Evolutionary conservation across 176 grass and related monocot species (phyloP).

Genomic region (Pontederia paniculata): DNA sequence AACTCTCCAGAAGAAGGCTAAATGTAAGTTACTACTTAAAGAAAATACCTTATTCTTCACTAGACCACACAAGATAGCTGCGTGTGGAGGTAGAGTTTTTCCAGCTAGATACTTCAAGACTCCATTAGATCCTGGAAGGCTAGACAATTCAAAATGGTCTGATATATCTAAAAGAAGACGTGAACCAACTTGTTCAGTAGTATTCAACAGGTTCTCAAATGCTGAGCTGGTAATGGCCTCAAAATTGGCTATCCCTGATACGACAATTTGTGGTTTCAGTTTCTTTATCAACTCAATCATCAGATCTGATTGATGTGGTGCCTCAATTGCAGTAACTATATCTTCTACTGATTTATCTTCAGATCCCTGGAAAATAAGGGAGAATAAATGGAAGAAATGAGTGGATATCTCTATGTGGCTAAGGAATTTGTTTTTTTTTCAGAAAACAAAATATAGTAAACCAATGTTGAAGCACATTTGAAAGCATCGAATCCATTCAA

Average conservation of each 20-base stretch:
- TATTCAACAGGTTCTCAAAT: slow-evolving; percentile 69
- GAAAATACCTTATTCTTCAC: slow-evolving; percentile 78
- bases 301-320: slow-evolving; percentile 82
- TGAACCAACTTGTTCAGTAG: slow-evolving; percentile 65
- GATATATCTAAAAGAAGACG: slow-evolving; percentile 86
- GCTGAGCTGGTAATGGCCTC: slow-evolving; percentile 85
- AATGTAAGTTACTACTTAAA: no score
- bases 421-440: no score
- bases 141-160: slow-evolving; percentile 84
- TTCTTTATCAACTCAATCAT: slow-evolving; percentile 85
- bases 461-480: no score
- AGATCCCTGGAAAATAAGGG: slow-evolving; percentile 38
- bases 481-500: no score
- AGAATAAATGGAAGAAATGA: neutral
- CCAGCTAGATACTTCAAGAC: slow-evolving; percentile 93
- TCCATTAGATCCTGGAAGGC: slow-evolving; percentile 84
- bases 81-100: slow-evolving; percentile 72
- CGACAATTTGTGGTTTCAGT: slow-evolving; percentile 85
- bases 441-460: no score
- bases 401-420: no score
- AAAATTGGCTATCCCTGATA: slow-evolving; percentile 86
- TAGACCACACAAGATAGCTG: slow-evolving; percentile 81
- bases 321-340: slow-evolving; percentile 71
- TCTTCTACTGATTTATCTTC: slow-evolving; percentile 23
- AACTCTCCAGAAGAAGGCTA: no score